Percentiles rank a stretch among this genome's conserved stretches.
phyloP scores from a whole-genome alignment of 805 yeast species.

The Torulaspora microellipsoides region DNA sequence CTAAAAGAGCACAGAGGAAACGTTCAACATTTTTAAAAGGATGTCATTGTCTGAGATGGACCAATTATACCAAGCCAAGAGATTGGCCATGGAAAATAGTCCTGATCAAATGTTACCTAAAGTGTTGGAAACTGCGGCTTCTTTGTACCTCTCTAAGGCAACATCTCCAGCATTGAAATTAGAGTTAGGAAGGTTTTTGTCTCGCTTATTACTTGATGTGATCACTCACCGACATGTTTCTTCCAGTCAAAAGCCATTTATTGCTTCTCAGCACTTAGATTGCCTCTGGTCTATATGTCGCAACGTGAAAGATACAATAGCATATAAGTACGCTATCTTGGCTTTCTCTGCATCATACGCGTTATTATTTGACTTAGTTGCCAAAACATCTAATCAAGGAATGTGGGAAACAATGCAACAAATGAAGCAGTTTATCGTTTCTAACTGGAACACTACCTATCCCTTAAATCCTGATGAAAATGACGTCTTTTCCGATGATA shows the following conservation, averaged over 20 bases:
- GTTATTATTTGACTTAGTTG: slow-evolving; percentile 42
- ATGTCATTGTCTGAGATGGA: slow-evolving; percentile 20
- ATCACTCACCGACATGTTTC: slow-evolving; percentile 21
- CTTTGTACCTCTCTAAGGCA: slow-evolving; percentile 16
- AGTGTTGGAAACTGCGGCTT: slow-evolving; percentile 31
- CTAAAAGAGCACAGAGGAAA: not conserved
- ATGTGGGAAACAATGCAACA: slow-evolving; percentile 54
- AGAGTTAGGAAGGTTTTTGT: slow-evolving; percentile 22
- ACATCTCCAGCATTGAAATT: slow-evolving; percentile 6
- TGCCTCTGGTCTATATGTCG: slow-evolving; percentile 27
- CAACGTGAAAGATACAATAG: slow-evolving; percentile 26
- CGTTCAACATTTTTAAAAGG: not conserved
- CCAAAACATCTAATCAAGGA: slow-evolving; percentile 36
- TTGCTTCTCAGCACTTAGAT: slow-evolving; percentile 28
- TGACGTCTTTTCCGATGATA: slow-evolving; percentile 35
- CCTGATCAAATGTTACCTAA: slow-evolving; percentile 31
- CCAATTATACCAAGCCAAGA: slow-evolving; percentile 30
- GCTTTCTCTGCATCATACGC: slow-evolving; percentile 45
- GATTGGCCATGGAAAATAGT: slow-evolving; percentile 30
- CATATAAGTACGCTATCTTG: slow-evolving; percentile 38
- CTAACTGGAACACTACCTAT: slow-evolving; percentile 53
- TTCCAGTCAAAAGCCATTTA: slow-evolving; percentile 30
- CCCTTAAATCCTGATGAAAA: slow-evolving; percentile 40
- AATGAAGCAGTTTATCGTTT: slow-evolving; percentile 56
- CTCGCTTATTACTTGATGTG: slow-evolving; percentile 25